Evolutionary conservation across 345 rosid genomes (phyloP).

Genomic region (Arabidopsis thaliana): TAIR10.1 NC_003070.9:6866501-6867000

Average conservation of each 20-base stretch:
- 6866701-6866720: slow-evolving; percentile 9
- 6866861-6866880: neutral
- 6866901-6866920: neutral
- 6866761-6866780: neutral
- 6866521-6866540: neutral
- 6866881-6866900: slow-evolving; percentile 5
- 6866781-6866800: slow-evolving; percentile 30
- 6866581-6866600: neutral
- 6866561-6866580: neutral
- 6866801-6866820: slow-evolving; percentile 36
- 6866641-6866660: slow-evolving; percentile 33
- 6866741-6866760: slow-evolving; percentile 18
- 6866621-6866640: neutral
- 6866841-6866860: too few species aligned
- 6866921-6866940: neutral
- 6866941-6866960: neutral
- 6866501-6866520: neutral
- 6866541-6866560: neutral
- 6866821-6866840: slow-evolving; percentile 5
- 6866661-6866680: slow-evolving; percentile 37
- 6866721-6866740: slow-evolving; percentile 30
- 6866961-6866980: too few species aligned
- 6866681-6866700: slow-evolving; percentile 35
- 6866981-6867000: too few species aligned
- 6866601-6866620: neutral